Evolutionary conservation across 2,329 filamentous ascomycete genomes (phyloP), one percentile per base, ranked within the genome.

Genomic region (Penicillium concentricum): DNA sequence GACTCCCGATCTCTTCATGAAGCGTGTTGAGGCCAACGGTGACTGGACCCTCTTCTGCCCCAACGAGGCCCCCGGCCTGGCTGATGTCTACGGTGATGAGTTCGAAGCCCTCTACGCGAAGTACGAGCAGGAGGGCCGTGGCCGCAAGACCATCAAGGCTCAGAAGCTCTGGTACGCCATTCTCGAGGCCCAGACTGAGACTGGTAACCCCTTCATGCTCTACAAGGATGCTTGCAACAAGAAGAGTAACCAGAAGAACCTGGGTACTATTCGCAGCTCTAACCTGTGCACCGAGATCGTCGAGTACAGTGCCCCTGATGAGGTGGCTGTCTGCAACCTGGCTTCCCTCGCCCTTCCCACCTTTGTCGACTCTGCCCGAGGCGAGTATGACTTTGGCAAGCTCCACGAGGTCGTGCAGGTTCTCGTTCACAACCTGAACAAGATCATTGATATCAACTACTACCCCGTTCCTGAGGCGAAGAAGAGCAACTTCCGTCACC

Each of bases 191-290:
- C 94, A 99, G 81, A 97, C 93, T 34, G 94, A 99, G 86, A 99
- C 94, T 44, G 94, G 94, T 68, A 97, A 96, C 79, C 94, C 94
- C 47, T 99, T 96, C 81, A 99, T 99, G 91, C 87, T 97, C 59
- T 99, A 99, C 87, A 99, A 99, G 84, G 94, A 99, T 79, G 85
- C 88, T 71, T 93, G 90, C 86, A 99, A 99, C 86, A 87, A 87
- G 76, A 99, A 99, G 89, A 97, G 92, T 84, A 99, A 99, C 85
- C 94, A 99, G 82, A 97, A 99, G 88, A 99, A 99, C 79, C 84
- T 99, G 32, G 94, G 94, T 65, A 97, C 92, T 61, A 99, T 99
- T 69, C 92, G 92, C 77, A 97, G 91, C 83, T 99, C 94, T 72
- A 99, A 99, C 78, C 84, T 99, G 47, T 99, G 94, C 87, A 97